Percentiles rank a stretch among this genome's conserved stretches.
Evolutionary conservation across 169 alveolate genomes (phyloP).

Genomic region (Plasmodium coatneyi): DNA sequence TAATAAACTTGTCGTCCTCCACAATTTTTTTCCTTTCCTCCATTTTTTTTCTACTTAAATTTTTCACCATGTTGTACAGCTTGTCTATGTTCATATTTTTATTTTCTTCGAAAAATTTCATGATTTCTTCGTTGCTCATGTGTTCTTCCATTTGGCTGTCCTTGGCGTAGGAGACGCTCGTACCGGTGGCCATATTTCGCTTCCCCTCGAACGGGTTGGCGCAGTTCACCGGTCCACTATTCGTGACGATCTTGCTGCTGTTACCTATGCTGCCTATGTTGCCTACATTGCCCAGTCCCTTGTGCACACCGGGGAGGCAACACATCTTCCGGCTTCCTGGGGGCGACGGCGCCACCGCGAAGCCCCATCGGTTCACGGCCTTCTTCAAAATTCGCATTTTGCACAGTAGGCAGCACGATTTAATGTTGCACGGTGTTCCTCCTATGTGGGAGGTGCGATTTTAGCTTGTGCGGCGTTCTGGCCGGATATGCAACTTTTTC

Average conservation of each 20-base stretch:
- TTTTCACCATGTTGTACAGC: slow-evolving; percentile 66
- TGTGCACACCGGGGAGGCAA: not conserved
- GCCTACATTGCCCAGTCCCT: not conserved
- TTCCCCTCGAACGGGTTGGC: not conserved
- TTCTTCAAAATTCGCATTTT: slow-evolving; percentile 57
- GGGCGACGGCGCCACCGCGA: not conserved
- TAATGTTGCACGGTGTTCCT: not conserved
- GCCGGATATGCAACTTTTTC: not conserved
- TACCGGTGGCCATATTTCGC: slow-evolving; percentile 17
- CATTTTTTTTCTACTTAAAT: slow-evolving; percentile 60
- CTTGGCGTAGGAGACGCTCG: not conserved
- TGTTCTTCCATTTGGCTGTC: slow-evolving; percentile 25
- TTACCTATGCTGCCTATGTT: not conserved
- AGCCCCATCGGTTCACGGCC: slow-evolving; percentile 8
- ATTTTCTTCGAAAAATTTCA: slow-evolving; percentile 61
- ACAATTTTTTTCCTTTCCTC: slow-evolving; percentile 59
- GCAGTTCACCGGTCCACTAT: not conserved
- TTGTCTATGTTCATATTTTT: slow-evolving; percentile 75
- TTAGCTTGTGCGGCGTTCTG: not conserved
- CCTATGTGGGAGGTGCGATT: not conserved
- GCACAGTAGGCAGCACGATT: not conserved
- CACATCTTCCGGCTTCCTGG: not conserved
- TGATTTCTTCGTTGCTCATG: slow-evolving; percentile 69
- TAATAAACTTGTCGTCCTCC: slow-evolving; percentile 58
- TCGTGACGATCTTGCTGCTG: not conserved